phyloP scores from a whole-genome alignment of 257 asterid genomes.

The Primulina eburnea region DNA sequence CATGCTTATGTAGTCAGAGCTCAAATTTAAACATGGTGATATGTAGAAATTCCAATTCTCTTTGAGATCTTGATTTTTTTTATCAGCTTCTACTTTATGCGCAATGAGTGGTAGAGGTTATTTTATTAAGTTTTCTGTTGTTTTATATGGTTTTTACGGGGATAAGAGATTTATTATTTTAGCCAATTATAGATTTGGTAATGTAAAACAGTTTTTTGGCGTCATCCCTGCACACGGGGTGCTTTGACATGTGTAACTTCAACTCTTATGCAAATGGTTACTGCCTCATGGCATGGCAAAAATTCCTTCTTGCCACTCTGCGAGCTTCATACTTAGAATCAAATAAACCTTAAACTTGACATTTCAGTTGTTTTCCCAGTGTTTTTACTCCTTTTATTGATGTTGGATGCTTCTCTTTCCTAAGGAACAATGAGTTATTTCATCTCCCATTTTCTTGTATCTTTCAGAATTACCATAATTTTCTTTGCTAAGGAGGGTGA shows the following conservation, averaged over 20 bases:
- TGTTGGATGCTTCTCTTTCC: not conserved
- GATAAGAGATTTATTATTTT: too few relatives aligned
- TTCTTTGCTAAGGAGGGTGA: constrained; percentile 97
- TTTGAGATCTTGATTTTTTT: constrained; percentile 2
- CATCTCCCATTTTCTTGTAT: not conserved
- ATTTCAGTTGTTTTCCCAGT: not conserved
- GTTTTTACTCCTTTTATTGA: not conserved
- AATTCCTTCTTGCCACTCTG: too few relatives aligned
- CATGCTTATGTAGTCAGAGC: not conserved
- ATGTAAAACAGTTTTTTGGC: too few relatives aligned
- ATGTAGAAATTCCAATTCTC: not conserved
- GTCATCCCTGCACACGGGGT: too few relatives aligned
- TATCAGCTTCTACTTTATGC: not conserved
- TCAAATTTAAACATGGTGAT: not conserved
- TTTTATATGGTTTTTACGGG: too few relatives aligned
- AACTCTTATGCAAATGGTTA: too few relatives aligned
- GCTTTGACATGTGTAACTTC: too few relatives aligned
- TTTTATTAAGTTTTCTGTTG: not conserved
- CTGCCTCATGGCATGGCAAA: too few relatives aligned
- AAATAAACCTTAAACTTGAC: not conserved
- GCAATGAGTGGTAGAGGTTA: not conserved
- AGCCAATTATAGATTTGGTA: too few relatives aligned
- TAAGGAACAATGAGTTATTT: not conserved
- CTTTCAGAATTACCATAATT: constrained; percentile 69
- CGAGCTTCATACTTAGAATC: too few relatives aligned